Conservation (phyloP, 768 basidiomycete species). For the Trametes elegans region DNA sequence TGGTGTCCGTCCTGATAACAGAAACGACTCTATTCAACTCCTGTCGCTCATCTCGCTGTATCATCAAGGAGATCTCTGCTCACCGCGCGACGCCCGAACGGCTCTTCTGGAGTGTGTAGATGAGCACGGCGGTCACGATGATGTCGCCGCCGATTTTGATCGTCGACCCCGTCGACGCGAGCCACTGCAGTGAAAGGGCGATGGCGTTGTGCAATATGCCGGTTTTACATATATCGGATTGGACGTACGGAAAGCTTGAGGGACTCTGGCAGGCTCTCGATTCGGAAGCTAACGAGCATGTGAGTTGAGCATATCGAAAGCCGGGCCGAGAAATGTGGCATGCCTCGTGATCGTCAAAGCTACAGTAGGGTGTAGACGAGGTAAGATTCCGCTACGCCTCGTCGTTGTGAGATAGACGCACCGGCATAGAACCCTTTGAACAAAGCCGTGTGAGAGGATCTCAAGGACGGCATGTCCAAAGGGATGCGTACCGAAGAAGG, state of each 20-base stretch:
- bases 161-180: not conserved
- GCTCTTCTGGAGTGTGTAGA: not conserved
- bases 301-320: not conserved
- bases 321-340: not conserved
- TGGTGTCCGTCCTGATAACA: constrained; percentile 3
- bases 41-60: too few species aligned
- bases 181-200: not conserved
- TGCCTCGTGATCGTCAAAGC: too few species aligned
- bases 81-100: not conserved
- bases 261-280: not conserved
- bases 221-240: not conserved
- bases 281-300: not conserved
- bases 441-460: too few species aligned
- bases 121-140: not conserved
- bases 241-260: constrained; percentile 3
- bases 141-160: constrained; percentile 2
- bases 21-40: too few species aligned
- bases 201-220: not conserved
- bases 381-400: too few species aligned
- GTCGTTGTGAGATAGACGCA: too few species aligned
- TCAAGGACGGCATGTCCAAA: too few species aligned
- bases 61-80: too few species aligned
- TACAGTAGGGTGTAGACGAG: too few species aligned
- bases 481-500: not conserved
- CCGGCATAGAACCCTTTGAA: too few species aligned